Evolutionary conservation across 169 alveolate species (phyloP).

Genomic region (Eimeria praecox): DNA sequence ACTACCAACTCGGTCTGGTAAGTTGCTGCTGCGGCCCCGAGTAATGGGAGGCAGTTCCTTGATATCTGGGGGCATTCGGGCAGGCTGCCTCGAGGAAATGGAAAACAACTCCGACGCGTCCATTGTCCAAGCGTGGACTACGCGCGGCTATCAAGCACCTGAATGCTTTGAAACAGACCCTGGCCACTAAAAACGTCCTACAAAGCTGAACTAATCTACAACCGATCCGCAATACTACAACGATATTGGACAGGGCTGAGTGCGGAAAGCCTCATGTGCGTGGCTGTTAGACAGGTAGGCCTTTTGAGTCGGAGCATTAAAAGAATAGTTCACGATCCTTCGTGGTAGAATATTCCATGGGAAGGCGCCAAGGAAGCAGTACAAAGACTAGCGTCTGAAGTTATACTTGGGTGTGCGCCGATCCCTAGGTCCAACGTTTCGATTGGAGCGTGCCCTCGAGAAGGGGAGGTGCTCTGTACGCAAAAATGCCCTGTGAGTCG

Average conservation of each 20-base stretch:
- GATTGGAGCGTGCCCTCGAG: background rate
- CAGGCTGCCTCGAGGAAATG: conserved; percentile 77
- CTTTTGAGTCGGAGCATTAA: background rate
- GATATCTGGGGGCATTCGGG: conserved; percentile 77
- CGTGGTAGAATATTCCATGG: background rate
- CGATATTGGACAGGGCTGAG: background rate
- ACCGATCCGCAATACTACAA: background rate
- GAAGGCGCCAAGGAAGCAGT: background rate
- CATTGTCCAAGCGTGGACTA: conserved; percentile 57
- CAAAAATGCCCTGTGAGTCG: background rate
- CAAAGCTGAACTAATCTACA: background rate
- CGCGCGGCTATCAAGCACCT: conserved; percentile 11
- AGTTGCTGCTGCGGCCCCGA: conserved; percentile 69
- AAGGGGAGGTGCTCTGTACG: background rate
- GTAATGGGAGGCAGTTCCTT: conserved; percentile 77
- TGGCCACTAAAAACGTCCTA: background rate
- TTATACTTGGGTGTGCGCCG: conserved; percentile 16
- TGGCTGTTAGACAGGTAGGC: background rate
- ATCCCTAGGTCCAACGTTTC: background rate
- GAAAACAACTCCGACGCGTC: conserved; percentile 73
- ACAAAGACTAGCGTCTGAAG: background rate
- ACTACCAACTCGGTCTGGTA: conserved; percentile 61
- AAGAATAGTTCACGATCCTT: background rate
- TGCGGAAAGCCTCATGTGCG: background rate
- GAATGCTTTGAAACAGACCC: background rate